These are phyloP conservation scores for Ustilago hordei DNA, from an alignment of 1,284 basidiomycete species.

Conservation along the genomic window DNA sequence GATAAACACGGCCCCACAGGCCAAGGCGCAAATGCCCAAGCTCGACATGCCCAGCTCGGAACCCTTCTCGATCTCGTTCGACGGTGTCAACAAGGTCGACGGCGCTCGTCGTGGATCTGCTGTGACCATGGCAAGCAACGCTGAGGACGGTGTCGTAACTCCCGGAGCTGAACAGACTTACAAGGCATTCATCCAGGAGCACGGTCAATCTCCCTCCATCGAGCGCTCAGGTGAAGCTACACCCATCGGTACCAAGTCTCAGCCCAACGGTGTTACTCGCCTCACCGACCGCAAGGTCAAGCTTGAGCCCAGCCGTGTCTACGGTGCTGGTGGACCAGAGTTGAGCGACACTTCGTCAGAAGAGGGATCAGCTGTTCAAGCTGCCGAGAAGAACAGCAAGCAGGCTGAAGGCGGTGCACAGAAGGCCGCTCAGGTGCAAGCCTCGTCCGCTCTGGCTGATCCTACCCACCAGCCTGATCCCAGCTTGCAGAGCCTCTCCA, in stretches of 20 bases:
- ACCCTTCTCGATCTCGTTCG: conserved; percentile 58
- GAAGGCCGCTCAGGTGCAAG: conserved; percentile 45
- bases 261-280: conserved; percentile 37
- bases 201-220: conserved; percentile 31
- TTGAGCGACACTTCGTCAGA: conserved; percentile 48
- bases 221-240: conserved; percentile 28
- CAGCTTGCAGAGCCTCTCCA: conserved; percentile 30
- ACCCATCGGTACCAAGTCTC: conserved; percentile 23
- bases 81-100: conserved; percentile 18
- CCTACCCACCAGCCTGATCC: conserved; percentile 42
- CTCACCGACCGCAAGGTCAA: conserved; percentile 52
- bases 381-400: background rate
- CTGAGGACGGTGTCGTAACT: conserved; percentile 46
- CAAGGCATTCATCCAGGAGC: conserved; percentile 39
- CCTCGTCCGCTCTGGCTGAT: conserved; percentile 39
- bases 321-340: conserved; percentile 41
- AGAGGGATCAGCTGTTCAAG: conserved; percentile 33
- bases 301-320: conserved; percentile 49
- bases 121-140: conserved; percentile 13
- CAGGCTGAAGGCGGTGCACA: conserved; percentile 34
- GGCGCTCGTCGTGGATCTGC: conserved; percentile 27
- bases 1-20: conserved; percentile 11
- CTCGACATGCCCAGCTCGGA: conserved; percentile 64
- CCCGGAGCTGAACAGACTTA: conserved; percentile 56
- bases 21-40: conserved; percentile 48